A percentile compares a stretch with the other conserved stretches of the same genome.
Evolutionary conservation across 2,329 filamentous ascomycete species (phyloP).

Genomic region (Beauveria sp.): DNA sequence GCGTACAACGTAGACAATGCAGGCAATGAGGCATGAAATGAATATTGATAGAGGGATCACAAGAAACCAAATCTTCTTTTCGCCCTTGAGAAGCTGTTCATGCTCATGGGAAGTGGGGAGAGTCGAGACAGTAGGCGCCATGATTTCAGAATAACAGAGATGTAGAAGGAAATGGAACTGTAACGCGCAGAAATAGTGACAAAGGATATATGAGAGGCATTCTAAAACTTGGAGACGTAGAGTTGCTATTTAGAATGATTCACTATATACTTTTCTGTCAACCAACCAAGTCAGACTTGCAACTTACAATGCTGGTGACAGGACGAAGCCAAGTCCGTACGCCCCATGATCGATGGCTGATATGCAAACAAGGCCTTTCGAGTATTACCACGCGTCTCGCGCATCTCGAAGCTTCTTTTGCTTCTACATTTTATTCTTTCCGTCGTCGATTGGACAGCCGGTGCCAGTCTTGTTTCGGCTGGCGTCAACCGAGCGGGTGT

Average conservation of each 20-base stretch:
- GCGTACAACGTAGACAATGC: not conserved
- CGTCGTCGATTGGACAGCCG: not conserved
- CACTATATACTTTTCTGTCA: not conserved
- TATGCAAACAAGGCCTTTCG: not conserved
- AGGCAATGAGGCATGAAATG: not conserved
- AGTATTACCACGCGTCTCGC: not conserved
- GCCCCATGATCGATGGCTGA: not conserved
- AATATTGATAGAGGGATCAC: not conserved
- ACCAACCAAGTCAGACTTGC: not conserved
- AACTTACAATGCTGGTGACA: not conserved
- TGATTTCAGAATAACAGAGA: not conserved
- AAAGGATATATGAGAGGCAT: not conserved
- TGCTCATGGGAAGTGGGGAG: not conserved
- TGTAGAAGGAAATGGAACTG: not conserved
- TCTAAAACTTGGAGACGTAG: not conserved
- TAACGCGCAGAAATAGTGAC: not conserved
- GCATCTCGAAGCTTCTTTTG: not conserved
- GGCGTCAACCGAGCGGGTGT: not conserved
- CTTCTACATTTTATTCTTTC: not conserved
- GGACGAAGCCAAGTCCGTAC: not conserved
- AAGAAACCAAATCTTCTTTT: slow-evolving; percentile 1
- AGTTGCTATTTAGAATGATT: not conserved
- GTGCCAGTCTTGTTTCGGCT: not conserved
- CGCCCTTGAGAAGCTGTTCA: not conserved
- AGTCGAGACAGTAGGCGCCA: not conserved